Base-by-base conservation (phyloP, 1,284 basidiomycete genomes). In the Salmacisia buchloeana region DNA sequence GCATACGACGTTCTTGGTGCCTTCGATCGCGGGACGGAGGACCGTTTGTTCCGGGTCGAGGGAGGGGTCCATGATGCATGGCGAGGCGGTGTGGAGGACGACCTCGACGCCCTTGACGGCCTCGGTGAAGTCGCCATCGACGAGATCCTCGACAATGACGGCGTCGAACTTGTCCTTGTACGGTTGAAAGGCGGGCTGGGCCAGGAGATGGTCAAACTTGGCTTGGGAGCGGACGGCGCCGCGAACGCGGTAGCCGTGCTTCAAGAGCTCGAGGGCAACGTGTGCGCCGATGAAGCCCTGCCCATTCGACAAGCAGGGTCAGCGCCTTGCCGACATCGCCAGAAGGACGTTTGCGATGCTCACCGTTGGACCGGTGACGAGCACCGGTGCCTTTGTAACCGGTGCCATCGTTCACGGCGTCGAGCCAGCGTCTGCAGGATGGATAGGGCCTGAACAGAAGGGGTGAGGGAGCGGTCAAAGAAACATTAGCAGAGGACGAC, bases 101-200 rank as follows among this genome's bases (percentile, higher is more conserved):
- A 82, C 87, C 66, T 86, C 84, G 0, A 89, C 85, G 1, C 82
- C 87, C 73, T 86, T 85, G 36, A 89, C 86, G 1, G 86, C 86
- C 45, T 87, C 85, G 70, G 89, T 87, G 68, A 89, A 89, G 2
- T 85, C 86, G n/a, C 85, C 85, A 9, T 84, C 79, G 13, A 82
- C 83, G 71, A 87, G 85, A 74, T 87, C 86, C 46, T 83, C 81
- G 1, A 86, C 85, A 39, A 86, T 80, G 35, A 83, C 83, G 72
- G 83, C 75, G 67, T 84, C 83, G 68, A 85, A 82, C 68, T 82
- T 82, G 63, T 83, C 82, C 13, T 81, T 83, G 65, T 81, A 80
- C 58, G 73, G 76, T 57, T 82, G 79, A 15, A 61, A 31, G 81
- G 86, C 87, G 31, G 83, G 71, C 45, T 84, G 73, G 60, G 77